Base-by-base conservation (phyloP, 768 basidiomycete genomes). In the Guyanaporus albipodus region DNA sequence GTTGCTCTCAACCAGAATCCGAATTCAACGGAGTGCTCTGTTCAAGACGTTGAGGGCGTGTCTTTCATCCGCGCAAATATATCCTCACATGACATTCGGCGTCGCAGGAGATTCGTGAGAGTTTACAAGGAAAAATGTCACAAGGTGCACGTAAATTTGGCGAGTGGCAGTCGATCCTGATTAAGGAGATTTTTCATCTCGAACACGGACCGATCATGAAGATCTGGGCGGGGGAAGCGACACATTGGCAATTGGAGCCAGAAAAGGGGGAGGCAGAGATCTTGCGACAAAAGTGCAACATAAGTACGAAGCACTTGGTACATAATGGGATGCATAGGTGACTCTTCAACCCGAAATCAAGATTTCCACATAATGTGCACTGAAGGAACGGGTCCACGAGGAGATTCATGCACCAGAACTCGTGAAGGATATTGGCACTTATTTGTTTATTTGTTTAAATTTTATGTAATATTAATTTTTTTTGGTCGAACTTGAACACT, bases 161-260 rank as follows among this genome's bases (percentile, higher is more conserved):
- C 15, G 38, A 46, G n/a, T 29, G 23, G 46, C 22, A 11, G 39
- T 18, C 18, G 23, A 41, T 49, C 12, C 47, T 49, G 38, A 29
- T 48, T 45, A 56, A 46, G 49, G 46, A 14, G 12, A 52, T 42
- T 44, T 31, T 60, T 50, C 48, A 60, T 59, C 35, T 49, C 23
- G 19, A 45, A 38, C 3, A 12, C n/a, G 35, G 10, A 27, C 44
- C 47, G 51, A 54, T 53, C 55, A 46, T 28, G 48, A 57, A 38
- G 44, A 49, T 51, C 46, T 39, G 10, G 35, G 47, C 8, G 38
- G 32, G n/a, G n/a, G 29, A 22, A 43, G 15, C 19, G 17, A 37
- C 22, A n/a, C 35, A 38, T 22, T 43, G 24, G 42, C 48, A 43
- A 43, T 48, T 48, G 41, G 33, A 42, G 39, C 11, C 14, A 45